Percentiles rank a stretch among this genome's conserved stretches.
Conservation (phyloP, 2,329 filamentous ascomycete genomes). For the Fusarium pseudocircinatum region DNA sequence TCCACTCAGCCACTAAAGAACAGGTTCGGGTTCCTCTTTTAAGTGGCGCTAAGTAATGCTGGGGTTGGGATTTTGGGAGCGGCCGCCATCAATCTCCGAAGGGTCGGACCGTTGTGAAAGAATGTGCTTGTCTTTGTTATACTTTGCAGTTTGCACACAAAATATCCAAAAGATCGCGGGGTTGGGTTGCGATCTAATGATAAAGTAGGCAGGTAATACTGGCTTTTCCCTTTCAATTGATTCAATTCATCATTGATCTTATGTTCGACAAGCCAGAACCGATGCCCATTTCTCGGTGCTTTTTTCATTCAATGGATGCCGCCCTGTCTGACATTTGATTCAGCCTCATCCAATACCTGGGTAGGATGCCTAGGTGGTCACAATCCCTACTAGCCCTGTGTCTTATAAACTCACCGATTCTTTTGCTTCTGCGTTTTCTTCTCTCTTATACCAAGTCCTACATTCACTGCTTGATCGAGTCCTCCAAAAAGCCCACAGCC, state of each 20-base stretch:
- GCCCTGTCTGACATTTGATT: constrained; percentile 31
- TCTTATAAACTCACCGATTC: constrained; percentile 27
- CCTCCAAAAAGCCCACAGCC: constrained; percentile 3
- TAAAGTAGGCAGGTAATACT: not conserved
- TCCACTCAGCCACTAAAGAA: not conserved
- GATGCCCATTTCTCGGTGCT: not conserved
- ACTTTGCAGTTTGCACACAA: not conserved
- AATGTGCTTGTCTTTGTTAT: not conserved
- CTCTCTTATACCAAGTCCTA: not conserved
- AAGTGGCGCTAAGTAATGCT: constrained; percentile 12
- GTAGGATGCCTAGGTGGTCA: not conserved
- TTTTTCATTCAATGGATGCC: constrained; percentile 7
- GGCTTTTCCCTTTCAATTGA: not conserved
- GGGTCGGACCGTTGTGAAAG: constrained; percentile 17
- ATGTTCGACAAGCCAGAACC: not conserved
- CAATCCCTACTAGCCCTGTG: not conserved
- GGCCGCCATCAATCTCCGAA: constrained; percentile 9
- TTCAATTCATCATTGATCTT: not conserved
- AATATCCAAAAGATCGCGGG: constrained; percentile 20
- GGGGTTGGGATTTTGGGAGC: not conserved
- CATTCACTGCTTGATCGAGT: not conserved
- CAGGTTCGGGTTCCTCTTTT: constrained; percentile 18
- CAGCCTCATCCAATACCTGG: constrained; percentile 11
- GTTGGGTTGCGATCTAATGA: constrained; percentile 9
- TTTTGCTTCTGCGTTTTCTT: not conserved